Base-by-base conservation (phyloP, 1,284 basidiomycete genomes). In the Sutorius eximius region DNA sequence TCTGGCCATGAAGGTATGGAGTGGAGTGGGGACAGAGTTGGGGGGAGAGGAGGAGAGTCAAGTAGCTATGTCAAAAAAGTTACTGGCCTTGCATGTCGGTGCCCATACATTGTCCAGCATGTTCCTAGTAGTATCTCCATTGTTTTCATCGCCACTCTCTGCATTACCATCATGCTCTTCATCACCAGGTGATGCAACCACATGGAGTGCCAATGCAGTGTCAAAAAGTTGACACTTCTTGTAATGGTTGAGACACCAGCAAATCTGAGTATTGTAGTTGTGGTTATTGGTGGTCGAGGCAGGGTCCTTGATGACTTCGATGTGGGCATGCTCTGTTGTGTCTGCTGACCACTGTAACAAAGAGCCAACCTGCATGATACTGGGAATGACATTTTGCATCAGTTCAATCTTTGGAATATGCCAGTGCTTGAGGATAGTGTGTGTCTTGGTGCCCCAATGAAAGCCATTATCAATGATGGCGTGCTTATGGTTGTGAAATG, bases 261-360 rank as follows among this genome's bases (percentile, higher is more conserved):
- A 70, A 10, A 72, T 71, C 53, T 73, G 69, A 3, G 60, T 6
- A 42, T 72, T 63, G 37, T 68, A 66, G 8, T 62, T 56, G 4
- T 66, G 66, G 43, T 73, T 61, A 37, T 73, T 73, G 6, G 49
- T 53, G 6, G 49, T 45, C 1, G 18, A 38, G 11, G 61, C 59
- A 11, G 68, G 71, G 0, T 64, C 58, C 51, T 73, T 74, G 37
- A 73, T 52, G 9, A 61, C 58, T 10, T 58, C 5, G n/a, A 73
- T 72, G 40, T 74, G 69, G 1, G 61, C 59, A 20, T 63, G 62
- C 50, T 73, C 70, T 1, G 61, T 73, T 2, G 56, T 55, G 53
- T 75, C 68, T 1, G 67, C 68, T 32, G 62, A 68, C 66, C 68
- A 73, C 44, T 74, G 69, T 16, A 64, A 60, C 3, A 63, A 49